These are phyloP conservation scores for Penicillium sp. DNA, from an alignment of 2,329 filamentous ascomycete species.

Conservation along the genomic window DNA sequence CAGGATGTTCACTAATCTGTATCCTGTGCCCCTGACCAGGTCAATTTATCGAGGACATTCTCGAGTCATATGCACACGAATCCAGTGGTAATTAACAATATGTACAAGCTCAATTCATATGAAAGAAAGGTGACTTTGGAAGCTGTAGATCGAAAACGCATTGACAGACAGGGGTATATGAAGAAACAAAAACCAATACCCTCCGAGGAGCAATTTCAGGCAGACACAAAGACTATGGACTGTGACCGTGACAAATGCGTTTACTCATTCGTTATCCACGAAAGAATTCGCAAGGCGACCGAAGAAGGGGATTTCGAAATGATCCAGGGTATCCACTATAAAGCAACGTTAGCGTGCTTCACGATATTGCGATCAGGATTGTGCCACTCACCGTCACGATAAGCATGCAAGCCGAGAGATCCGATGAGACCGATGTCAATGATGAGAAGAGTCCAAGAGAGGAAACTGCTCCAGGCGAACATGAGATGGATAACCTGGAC, in stretches of 20 bases:
- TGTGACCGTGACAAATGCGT: not conserved
- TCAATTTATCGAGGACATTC: no score
- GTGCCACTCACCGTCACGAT: slow-evolving; percentile 67
- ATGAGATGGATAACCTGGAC: slow-evolving; percentile 76
- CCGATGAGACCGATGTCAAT: slow-evolving; percentile 73
- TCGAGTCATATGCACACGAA: not conserved
- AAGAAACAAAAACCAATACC: slow-evolving; percentile 13
- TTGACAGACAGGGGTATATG: slow-evolving; percentile 21
- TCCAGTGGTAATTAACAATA: not conserved
- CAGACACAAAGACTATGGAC: slow-evolving; percentile 6
- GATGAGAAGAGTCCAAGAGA: slow-evolving; percentile 80
- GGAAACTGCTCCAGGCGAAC: slow-evolving; percentile 77
- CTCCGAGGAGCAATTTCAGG: slow-evolving; percentile 9
- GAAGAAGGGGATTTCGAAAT: slow-evolving; percentile 85
- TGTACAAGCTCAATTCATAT: not conserved
- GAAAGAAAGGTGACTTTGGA: not conserved
- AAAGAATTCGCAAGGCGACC: slow-evolving; percentile 83
- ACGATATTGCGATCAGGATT: not conserved
- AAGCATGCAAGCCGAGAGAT: slow-evolving; percentile 74
- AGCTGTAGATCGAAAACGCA: slow-evolving; percentile 1
- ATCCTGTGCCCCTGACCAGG: no score
- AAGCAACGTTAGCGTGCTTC: not conserved
- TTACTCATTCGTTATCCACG: slow-evolving; percentile 73
- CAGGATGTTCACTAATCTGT: no score
- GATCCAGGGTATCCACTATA: slow-evolving; percentile 59